These are phyloP conservation scores for Arthrinium phaeospermum DNA, from an alignment of 2,329 filamentous ascomycete genomes.

Conservation along the genomic window DNA sequence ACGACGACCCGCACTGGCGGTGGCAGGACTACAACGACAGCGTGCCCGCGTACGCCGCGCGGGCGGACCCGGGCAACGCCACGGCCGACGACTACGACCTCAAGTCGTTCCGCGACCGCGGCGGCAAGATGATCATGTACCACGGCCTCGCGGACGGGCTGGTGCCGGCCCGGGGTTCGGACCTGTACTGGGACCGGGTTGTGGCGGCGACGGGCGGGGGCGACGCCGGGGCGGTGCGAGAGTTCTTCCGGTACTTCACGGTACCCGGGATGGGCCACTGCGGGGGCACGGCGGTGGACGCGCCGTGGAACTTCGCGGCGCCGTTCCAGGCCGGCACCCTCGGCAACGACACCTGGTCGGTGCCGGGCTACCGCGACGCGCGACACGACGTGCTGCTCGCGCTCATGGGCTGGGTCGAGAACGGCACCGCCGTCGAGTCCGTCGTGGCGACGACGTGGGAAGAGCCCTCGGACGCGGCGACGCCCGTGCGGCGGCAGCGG, in stretches of 20 bases:
- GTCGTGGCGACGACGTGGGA: constrained; percentile 45
- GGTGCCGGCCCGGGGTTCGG: constrained; percentile 44
- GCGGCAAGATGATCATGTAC: constrained; percentile 52
- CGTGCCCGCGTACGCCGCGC: constrained; percentile 38
- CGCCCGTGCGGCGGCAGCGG: constrained; percentile 50
- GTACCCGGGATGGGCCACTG: constrained; percentile 63
- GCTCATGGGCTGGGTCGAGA: constrained; percentile 46
- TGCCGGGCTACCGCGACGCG: constrained; percentile 43
- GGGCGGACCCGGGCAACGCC: constrained; percentile 43
- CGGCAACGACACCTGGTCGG: constrained; percentile 39
- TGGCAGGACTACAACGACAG: constrained; percentile 41
- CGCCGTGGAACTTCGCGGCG: constrained; percentile 48
- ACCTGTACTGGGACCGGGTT: constrained; percentile 42
- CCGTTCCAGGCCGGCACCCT: constrained; percentile 36
- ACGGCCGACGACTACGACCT: constrained; percentile 48
- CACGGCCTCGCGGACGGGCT: constrained; percentile 50
- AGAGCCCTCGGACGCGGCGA: constrained; percentile 30
- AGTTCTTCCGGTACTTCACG: constrained; percentile 58
- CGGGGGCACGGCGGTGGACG: constrained; percentile 38
- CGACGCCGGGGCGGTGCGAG: constrained; percentile 43
- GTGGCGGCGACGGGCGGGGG: constrained; percentile 34
- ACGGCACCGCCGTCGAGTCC: constrained; percentile 37
- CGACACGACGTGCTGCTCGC: constrained; percentile 46
- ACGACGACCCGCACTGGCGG: constrained; percentile 44
- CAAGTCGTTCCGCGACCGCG: constrained; percentile 43